Evolutionary conservation across 345 rosid genomes (phyloP), one percentile per base, ranked within the genome.

Genomic region (Kandelia obovata): DNA sequence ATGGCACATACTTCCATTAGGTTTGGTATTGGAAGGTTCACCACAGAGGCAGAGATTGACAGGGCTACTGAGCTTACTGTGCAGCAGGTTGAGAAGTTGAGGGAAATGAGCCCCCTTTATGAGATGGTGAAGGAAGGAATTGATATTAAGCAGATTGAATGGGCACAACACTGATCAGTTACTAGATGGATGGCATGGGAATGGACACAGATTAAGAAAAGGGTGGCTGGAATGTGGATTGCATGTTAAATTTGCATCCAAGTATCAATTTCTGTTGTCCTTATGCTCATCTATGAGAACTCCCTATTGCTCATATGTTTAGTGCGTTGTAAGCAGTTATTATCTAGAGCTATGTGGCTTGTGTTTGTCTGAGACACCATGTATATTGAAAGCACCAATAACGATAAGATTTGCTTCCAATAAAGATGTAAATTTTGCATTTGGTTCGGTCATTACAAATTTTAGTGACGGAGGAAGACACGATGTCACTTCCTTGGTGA

Each of bases 1-100:
- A 92, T 96, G 98, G 98, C 96, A 2, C 98, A 86, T 75, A 87
- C 99, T 70, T 96, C 99, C 0, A 96, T 96, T 77, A 80, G 99
- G 82, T 96, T 90, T 21, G 99, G 99, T 34, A 89, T 92, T 69
- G 99, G 97, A 58, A 86, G 98, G 89, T 92, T 95, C 78, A 92
- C 99, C 2, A 90, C 97, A 0, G 89, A 90, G 80, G 94, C 75
- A 2, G 99, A 95, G 87, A 83, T 95, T 20, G 97, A 92, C 64
- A 84, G 72, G 80, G 98, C 99, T 0, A 65, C 86, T 2, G 90
- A 92, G 82, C 94, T 96, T 56, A 89, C 98, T 0, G 99, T 89
- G 58, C 79, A 75, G 39, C 99, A 95, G 70, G 99, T 90, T 70
- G 89, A 78, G 82, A 92, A 89, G 81, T 75, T 94, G 86, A 86